Evolutionary conservation across 106 monocot genomes (phyloP).

Genomic region (Ottelia alismoides): DNA sequence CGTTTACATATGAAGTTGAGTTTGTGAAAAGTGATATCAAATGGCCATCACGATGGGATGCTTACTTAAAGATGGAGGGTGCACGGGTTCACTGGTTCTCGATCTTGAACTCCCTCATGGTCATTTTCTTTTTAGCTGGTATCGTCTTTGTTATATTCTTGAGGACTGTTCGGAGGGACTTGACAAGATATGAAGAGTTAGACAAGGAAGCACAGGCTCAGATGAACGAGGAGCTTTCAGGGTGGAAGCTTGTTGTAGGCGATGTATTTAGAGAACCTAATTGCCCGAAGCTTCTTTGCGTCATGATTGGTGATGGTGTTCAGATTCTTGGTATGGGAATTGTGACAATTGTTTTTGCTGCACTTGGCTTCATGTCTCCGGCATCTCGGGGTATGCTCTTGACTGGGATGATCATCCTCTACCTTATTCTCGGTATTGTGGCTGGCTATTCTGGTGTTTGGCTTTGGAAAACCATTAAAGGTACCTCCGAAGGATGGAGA

Average conservation of each 20-base stretch:
- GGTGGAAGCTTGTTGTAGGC: constrained; percentile 64
- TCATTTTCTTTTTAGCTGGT: too few species aligned
- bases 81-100: constrained; percentile 63
- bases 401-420: constrained; percentile 63
- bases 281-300: constrained; percentile 41
- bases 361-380: constrained; percentile 62
- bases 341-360: constrained; percentile 46
- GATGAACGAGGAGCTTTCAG: constrained; percentile 58
- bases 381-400: constrained; percentile 70
- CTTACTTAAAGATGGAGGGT: constrained; percentile 63
- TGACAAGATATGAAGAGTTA: constrained; percentile 51
- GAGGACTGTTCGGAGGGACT: constrained; percentile 52
- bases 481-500: constrained; percentile 41
- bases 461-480: constrained; percentile 55
- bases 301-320: constrained; percentile 61
- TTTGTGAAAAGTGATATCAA: constrained; percentile 43
- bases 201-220: constrained; percentile 47
- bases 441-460: constrained; percentile 50
- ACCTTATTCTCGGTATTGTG: constrained; percentile 42
- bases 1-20: constrained; percentile 56
- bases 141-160: constrained; percentile 56
- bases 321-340: constrained; percentile 58
- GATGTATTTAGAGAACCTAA: constrained; percentile 70
- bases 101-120: constrained; percentile 57
- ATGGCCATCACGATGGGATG: constrained; percentile 72